Percentiles rank a stretch among this genome's conserved stretches.
phyloP scores from a whole-genome alignment of 768 basidiomycete genomes.

The Tricholoma flavovirens region DNA sequence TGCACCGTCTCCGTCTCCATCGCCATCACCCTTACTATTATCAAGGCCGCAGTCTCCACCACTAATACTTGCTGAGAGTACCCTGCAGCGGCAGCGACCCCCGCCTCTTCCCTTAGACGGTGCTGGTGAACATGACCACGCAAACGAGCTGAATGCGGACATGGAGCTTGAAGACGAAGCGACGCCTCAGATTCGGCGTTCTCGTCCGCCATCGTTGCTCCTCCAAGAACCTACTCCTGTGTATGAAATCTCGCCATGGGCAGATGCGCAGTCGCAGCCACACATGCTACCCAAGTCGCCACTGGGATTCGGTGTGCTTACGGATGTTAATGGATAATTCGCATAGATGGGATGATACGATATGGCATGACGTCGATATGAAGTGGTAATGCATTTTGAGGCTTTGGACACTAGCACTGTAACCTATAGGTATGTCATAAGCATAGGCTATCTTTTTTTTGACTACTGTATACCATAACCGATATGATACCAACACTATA shows the following conservation, averaged over 20 bases:
- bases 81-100: not conserved
- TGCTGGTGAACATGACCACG: not conserved
- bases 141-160: not conserved
- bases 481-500: too few species aligned
- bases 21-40: constrained; percentile 1
- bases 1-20: not conserved
- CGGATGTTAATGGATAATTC: not conserved
- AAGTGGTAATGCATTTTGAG: too few species aligned
- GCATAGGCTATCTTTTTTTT: too few species aligned
- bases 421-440: too few species aligned
- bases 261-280: not conserved
- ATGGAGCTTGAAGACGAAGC: not conserved
- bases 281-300: not conserved
- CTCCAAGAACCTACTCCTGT: not conserved
- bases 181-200: not conserved
- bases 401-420: too few species aligned
- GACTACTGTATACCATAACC: too few species aligned
- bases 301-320: not conserved
- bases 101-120: not conserved
- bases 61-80: not conserved
- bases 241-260: not conserved
- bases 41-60: not conserved
- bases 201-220: not conserved
- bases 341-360: too few species aligned
- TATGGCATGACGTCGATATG: too few species aligned